Base-by-base conservation (phyloP, 73 alveolate genomes). In the Paramecium biaurelia region DNA sequence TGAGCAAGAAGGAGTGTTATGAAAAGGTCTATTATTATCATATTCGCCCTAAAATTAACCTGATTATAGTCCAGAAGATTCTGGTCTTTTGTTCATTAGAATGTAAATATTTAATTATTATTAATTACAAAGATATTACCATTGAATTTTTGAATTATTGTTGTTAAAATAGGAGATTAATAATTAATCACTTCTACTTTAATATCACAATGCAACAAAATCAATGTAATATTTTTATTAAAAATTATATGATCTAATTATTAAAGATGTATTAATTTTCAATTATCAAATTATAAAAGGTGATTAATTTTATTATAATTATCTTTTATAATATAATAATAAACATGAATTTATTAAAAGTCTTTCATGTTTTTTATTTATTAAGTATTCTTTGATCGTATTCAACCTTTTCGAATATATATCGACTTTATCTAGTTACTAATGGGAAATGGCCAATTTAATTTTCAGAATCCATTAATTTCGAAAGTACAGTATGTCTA, bases 391-490 rank as follows among this genome's bases (percentile, higher is more conserved):
- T 26, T 32, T 63, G 11, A 63, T 63, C 84, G 47, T 63, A 63
- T 32, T 63, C 84, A 63, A 32, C 23, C 28, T 72, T 72, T 72
- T 72, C 86, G 58, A 35, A 72, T 72, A 12, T 35, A 32, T 28
- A 35, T 72, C 86, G 34, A 72, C 35, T 30, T 72, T 72, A n/a
- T 37, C 86, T 12, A 72, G 57, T 72, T 30, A 72, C 32, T 37
- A 32, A 72, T 15, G 63, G 86, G 10, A 72, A 72, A 35, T 38
- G 59, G 20, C 86, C 86, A 14, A 72, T 72, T 15, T 32, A 32
- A 21, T 72, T 38, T 72, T 72, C 86, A 72, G 86, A 35, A 72
- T 72, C 86, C 2, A 20, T 72, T 72, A 72, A 32, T 35, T 72
- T 38, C 18, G 45, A 37, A 72, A 63, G 84, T 30, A 63, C 26